These are phyloP conservation scores for Ambrosia trifida DNA, from an alignment of 129 eudicot genomes.

Conservation along the genomic window DNA sequence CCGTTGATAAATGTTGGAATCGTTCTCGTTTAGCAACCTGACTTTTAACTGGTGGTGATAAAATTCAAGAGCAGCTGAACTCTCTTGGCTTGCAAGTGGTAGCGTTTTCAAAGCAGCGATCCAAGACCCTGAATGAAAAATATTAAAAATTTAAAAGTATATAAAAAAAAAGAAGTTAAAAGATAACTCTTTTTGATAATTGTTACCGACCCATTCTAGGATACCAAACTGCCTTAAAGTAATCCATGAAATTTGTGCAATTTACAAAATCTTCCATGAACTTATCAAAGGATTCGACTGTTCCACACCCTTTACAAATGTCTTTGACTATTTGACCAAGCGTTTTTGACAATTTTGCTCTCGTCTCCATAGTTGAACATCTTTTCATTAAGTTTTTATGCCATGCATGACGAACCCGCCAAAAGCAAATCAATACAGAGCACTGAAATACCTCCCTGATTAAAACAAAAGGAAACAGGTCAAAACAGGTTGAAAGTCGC, in stretches of 20 bases:
- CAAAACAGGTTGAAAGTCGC: too few species aligned
- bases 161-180: not conserved
- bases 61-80: conserved; percentile 72
- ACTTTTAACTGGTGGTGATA: conserved; percentile 75
- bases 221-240: conserved; percentile 84
- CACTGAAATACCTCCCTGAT: conserved; percentile 78
- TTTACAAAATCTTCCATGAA: conserved; percentile 58
- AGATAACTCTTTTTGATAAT: not conserved
- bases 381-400: conserved; percentile 72
- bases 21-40: conserved; percentile 69
- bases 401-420: conserved; percentile 96
- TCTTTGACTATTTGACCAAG: conserved; percentile 63
- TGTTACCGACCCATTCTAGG: conserved; percentile 67
- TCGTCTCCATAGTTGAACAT: conserved; percentile 54
- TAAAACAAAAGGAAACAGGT: too few species aligned
- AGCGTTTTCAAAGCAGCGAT: conserved; percentile 44
- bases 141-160: not conserved
- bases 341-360: conserved; percentile 50
- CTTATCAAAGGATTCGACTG: conserved; percentile 44
- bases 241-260: conserved; percentile 64
- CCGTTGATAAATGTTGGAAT: conserved; percentile 47
- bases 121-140: conserved; percentile 54
- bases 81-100: conserved; percentile 84
- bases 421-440: conserved; percentile 73
- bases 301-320: conserved; percentile 57